Conservation (phyloP, 306 rosid genomes). For the Inga oerstediana region DNA sequence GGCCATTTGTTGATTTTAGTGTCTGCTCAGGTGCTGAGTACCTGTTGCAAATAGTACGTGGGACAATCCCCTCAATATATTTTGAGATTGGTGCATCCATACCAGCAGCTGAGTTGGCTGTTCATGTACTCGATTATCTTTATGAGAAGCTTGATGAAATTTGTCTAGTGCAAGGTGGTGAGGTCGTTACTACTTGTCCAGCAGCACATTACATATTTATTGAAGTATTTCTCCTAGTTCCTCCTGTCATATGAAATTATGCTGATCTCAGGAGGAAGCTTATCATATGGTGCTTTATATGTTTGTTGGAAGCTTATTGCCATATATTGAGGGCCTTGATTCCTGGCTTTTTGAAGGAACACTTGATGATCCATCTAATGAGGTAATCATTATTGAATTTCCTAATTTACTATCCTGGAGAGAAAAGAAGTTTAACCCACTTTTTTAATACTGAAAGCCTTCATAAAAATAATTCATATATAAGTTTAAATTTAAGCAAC, state of each 20-base stretch:
- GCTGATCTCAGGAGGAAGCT: slow-evolving; percentile 74
- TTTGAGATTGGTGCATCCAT: slow-evolving; percentile 61
- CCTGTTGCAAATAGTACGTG: slow-evolving; percentile 62
- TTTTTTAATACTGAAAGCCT: slow-evolving; percentile 3
- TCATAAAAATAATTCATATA: not conserved
- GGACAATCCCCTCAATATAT: slow-evolving; percentile 73
- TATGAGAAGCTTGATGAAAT: slow-evolving; percentile 82
- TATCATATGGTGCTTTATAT: slow-evolving; percentile 83
- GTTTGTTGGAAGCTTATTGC: slow-evolving; percentile 86
- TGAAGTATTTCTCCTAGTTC: slow-evolving; percentile 32
- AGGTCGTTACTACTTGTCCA: slow-evolving; percentile 63
- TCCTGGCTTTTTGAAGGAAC: slow-evolving; percentile 99
- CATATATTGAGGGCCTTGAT: slow-evolving; percentile 91
- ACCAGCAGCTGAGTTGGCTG: slow-evolving; percentile 75
- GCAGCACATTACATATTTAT: slow-evolving; percentile 31
- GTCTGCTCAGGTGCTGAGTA: slow-evolving; percentile 93
- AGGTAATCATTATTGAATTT: slow-evolving; percentile 59
- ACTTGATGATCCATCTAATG: slow-evolving; percentile 91
- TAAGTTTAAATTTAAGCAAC: slow-evolving; percentile 20
- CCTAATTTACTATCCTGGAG: slow-evolving; percentile 14
- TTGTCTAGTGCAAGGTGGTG: slow-evolving; percentile 93
- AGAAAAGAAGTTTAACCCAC: not conserved
- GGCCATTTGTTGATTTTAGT: slow-evolving; percentile 59
- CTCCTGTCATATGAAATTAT: slow-evolving; percentile 35
- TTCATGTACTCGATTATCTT: slow-evolving; percentile 80